A percentile compares a stretch with the other conserved stretches of the same genome.
These are phyloP conservation scores for Fraxinus velutina DNA, from an alignment of 305 asterid species.

Conservation along the genomic window DNA sequence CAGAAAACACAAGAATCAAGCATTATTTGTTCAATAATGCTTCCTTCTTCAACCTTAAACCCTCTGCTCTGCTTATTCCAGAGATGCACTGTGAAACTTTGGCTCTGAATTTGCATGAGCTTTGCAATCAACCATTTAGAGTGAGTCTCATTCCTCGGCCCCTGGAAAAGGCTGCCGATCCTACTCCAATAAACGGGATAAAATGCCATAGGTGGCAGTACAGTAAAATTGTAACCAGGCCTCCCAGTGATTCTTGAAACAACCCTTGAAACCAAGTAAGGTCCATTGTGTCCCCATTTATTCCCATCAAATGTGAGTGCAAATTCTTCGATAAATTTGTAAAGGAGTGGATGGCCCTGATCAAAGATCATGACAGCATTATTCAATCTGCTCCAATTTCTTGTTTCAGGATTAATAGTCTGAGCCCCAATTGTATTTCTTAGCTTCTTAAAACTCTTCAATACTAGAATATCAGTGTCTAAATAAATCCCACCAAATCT, in stretches of 20 bases:
- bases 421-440: conserved; percentile 78
- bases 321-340: conserved; percentile 75
- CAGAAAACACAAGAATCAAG: conserved; percentile 40
- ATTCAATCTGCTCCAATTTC: conserved; percentile 79
- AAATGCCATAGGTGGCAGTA: conserved; percentile 66
- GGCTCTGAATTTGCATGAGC: conserved; percentile 46
- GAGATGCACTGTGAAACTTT: conserved; percentile 68
- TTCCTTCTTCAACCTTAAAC: conserved; percentile 59
- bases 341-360: conserved; percentile 65
- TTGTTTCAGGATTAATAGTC: conserved; percentile 47
- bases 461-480: conserved; percentile 67
- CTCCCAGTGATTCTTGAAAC: conserved; percentile 52
- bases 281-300: conserved; percentile 96
- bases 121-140: conserved; percentile 56
- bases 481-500: conserved; percentile 78
- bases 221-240: conserved; percentile 53
- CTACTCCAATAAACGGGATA: conserved; percentile 87
- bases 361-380: conserved; percentile 87
- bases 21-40: conserved; percentile 61
- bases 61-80: conserved; percentile 87
- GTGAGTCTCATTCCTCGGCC: conserved; percentile 46
- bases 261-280: conserved; percentile 84
- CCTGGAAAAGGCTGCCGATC: conserved; percentile 55
- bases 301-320: conserved; percentile 83
- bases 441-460: conserved; percentile 51